These are phyloP conservation scores for Lomentospora prolificans DNA, from an alignment of 2,329 filamentous ascomycete species.

Conservation along the genomic window DNA sequence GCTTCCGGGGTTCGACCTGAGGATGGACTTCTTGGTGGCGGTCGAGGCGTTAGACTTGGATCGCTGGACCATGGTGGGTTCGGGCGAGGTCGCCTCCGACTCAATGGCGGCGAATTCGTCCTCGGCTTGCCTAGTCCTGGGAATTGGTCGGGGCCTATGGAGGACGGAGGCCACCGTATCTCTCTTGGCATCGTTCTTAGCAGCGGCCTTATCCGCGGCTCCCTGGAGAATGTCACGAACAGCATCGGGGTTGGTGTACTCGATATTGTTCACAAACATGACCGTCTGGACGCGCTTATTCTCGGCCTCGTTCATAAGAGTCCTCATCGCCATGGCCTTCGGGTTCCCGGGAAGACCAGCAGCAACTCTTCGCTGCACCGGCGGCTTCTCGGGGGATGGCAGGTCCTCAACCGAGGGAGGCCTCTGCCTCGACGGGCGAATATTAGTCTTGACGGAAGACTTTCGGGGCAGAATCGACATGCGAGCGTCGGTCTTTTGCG, in stretches of 20 bases:
- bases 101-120: slow-evolving; percentile 38
- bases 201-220: slow-evolving; percentile 23
- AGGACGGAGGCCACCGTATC: slow-evolving; percentile 32
- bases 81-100: slow-evolving; percentile 28
- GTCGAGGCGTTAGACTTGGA: slow-evolving; percentile 40
- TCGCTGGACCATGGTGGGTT: slow-evolving; percentile 31
- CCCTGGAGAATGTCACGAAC: slow-evolving; percentile 40
- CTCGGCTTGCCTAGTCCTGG: slow-evolving; percentile 29
- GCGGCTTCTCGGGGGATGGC: slow-evolving; percentile 21
- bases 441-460: slow-evolving; percentile 19
- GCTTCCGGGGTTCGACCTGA: slow-evolving; percentile 32
- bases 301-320: slow-evolving; percentile 18
- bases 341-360: slow-evolving; percentile 40
- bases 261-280: slow-evolving; percentile 46
- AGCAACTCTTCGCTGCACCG: slow-evolving; percentile 33
- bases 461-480: slow-evolving; percentile 20
- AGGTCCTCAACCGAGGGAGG: slow-evolving; percentile 15
- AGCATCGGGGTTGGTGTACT: slow-evolving; percentile 40
- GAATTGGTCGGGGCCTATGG: slow-evolving; percentile 46
- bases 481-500: slow-evolving; percentile 10
- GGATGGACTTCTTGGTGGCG: slow-evolving; percentile 32
- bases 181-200: slow-evolving; percentile 13
- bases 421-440: slow-evolving; percentile 21
- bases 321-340: slow-evolving; percentile 24
- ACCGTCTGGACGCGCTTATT: slow-evolving; percentile 33